A percentile compares a stretch with the other conserved stretches of the same genome.
phyloP scores from a whole-genome alignment of 2,329 filamentous ascomycete species.

The Ceratocystis huliohia region DNA sequence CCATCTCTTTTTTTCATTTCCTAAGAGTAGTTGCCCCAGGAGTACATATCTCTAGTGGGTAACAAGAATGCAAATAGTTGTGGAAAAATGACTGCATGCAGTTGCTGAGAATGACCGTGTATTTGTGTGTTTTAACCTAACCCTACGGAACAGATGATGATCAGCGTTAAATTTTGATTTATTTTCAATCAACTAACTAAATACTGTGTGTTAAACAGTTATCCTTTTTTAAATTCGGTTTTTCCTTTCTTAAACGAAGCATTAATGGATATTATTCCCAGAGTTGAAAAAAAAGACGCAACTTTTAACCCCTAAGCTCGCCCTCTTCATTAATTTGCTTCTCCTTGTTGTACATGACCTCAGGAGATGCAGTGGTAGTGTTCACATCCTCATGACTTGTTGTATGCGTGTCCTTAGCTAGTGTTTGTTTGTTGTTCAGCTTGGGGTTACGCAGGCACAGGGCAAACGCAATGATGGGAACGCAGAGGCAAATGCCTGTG shows the following conservation, averaged over 20 bases:
- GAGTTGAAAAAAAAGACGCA: neutral
- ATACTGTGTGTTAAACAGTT: no score
- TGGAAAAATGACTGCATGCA: neutral
- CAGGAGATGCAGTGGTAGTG: neutral
- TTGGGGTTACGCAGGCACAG: conserved; percentile 34
- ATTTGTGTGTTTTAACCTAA: neutral
- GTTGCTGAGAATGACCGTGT: neutral
- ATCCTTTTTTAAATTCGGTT: no score
- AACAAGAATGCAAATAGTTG: neutral
- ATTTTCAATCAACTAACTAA: no score
- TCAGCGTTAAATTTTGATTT: no score
- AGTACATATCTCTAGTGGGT: no score
- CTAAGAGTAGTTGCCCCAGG: neutral
- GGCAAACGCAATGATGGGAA: conserved; percentile 37
- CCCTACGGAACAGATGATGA: neutral
- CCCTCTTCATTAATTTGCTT: neutral
- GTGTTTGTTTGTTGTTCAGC: conserved; percentile 35
- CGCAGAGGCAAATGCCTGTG: conserved; percentile 37
- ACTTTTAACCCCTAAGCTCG: neutral
- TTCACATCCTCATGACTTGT: neutral
- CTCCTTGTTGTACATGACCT: neutral
- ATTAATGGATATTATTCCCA: no score
- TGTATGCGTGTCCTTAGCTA: conserved; percentile 27
- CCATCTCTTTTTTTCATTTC: neutral
- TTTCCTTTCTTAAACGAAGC: no score